Evolutionary conservation across 148 eudicot species (phyloP).

Genomic region (Dysphania ambrosioides): DNA sequence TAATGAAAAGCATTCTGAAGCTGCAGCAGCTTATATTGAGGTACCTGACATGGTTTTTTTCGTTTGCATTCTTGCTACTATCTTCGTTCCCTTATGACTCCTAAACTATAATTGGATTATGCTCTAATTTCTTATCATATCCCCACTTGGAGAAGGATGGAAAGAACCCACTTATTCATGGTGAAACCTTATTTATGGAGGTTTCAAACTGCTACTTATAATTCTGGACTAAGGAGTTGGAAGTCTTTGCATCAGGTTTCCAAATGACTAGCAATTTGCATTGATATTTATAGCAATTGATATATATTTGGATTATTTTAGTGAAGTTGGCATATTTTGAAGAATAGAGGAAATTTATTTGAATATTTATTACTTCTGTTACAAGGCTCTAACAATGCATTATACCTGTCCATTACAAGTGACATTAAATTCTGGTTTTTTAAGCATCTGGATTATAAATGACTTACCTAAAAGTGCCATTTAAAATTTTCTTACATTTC

Average conservation of each 20-base stretch:
- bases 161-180: too few relatives aligned
- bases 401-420: neutral
- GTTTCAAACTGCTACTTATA: too few relatives aligned
- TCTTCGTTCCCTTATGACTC: neutral
- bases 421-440: neutral
- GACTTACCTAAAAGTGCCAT: too few relatives aligned
- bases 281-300: too few relatives aligned
- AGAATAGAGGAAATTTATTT: too few relatives aligned
- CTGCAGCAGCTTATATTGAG: constrained; percentile 97
- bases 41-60: constrained; percentile 38
- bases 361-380: neutral
- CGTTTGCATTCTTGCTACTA: neutral
- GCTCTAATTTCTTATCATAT: too few relatives aligned
- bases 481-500: neutral
- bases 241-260: neutral
- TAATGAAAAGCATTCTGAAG: constrained; percentile 93
- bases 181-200: too few relatives aligned
- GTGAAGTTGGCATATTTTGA: too few relatives aligned
- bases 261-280: neutral
- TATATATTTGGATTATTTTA: neutral
- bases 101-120: too few relatives aligned
- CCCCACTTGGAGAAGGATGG: too few relatives aligned
- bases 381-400: neutral
- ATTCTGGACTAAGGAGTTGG: neutral
- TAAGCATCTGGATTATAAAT: neutral